A percentile compares a stretch with the other conserved stretches of the same genome.
phyloP scores from a whole-genome alignment of 192 early-diverging fungal genomes.

The Thamnidium elegans region DNA sequence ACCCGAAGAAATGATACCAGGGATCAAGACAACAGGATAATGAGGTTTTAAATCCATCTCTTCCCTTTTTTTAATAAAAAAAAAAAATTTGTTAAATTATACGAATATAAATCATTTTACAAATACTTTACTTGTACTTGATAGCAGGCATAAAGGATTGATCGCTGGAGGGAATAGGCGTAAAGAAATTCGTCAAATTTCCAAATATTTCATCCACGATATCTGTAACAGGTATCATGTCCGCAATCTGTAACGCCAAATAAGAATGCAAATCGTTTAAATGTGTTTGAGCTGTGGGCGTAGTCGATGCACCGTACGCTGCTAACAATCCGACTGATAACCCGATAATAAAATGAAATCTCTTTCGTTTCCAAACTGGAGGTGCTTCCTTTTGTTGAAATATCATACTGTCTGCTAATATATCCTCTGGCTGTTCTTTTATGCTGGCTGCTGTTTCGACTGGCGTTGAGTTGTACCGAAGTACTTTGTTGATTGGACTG shows the following conservation, averaged over 20 bases:
- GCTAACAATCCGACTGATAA: constrained; percentile 23
- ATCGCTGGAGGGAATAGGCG: constrained; percentile 42
- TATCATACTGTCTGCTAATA: constrained; percentile 19
- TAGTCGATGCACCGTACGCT: constrained; percentile 33
- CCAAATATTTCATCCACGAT: constrained; percentile 66
- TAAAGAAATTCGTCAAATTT: constrained; percentile 60
- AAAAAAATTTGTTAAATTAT: neutral
- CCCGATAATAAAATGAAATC: constrained; percentile 30
- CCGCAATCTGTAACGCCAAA: constrained; percentile 45
- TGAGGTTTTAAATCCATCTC: constrained; percentile 37
- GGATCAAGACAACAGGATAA: constrained; percentile 76
- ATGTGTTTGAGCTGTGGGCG: constrained; percentile 38
- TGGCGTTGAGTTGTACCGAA: neutral
- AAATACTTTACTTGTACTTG: constrained; percentile 13
- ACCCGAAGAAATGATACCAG: constrained; percentile 85
- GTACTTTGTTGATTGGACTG: neutral
- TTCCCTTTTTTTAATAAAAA: constrained; percentile 16
- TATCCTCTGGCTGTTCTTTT: constrained; percentile 23
- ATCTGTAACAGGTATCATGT: constrained; percentile 66
- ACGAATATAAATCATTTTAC: neutral
- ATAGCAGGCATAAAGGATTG: constrained; percentile 51
- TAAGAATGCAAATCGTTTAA: constrained; percentile 38
- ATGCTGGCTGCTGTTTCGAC: too few relatives aligned
- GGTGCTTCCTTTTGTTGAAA: neutral
- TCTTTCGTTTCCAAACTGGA: constrained; percentile 30